These are phyloP conservation scores for Termitomyces sp. DNA, from an alignment of 768 basidiomycete species.

Conservation along the genomic window DNA sequence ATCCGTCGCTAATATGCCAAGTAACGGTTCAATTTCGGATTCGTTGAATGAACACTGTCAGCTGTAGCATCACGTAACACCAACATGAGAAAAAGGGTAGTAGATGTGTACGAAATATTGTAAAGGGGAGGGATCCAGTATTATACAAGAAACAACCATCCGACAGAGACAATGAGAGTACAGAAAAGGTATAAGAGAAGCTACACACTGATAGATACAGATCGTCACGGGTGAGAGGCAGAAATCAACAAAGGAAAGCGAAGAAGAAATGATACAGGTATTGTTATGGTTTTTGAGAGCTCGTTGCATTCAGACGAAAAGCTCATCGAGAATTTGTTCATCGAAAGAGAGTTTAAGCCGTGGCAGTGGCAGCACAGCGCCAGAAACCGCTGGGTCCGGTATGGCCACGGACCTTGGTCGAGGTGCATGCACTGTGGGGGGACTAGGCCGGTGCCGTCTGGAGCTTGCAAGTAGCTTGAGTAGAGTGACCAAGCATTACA, in stretches of 20 bases:
- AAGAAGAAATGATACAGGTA: background rate
- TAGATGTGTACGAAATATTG: background rate
- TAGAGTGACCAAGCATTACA: conserved; percentile 34
- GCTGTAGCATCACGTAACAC: background rate
- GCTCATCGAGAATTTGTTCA: background rate
- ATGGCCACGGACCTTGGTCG: background rate
- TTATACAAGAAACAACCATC: background rate
- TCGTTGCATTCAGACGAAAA: background rate
- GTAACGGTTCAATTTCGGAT: no score
- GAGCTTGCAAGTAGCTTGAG: background rate
- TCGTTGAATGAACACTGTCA: background rate
- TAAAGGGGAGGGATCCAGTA: background rate
- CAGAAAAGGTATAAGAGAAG: background rate
- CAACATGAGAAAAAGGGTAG: no score
- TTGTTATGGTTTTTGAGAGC: background rate
- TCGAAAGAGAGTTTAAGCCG: background rate
- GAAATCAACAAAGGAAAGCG: background rate
- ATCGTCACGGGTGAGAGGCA: background rate
- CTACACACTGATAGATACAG: background rate
- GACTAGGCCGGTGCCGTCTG: background rate
- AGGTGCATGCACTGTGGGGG: background rate
- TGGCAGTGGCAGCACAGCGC: background rate
- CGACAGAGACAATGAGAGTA: background rate
- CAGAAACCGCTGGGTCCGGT: background rate
- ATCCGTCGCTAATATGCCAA: no score